Evolutionary conservation across 495 filamentous ascomycete species (phyloP), one percentile per base, ranked within the genome.

Genomic region (Penicillium nucicola): DNA sequence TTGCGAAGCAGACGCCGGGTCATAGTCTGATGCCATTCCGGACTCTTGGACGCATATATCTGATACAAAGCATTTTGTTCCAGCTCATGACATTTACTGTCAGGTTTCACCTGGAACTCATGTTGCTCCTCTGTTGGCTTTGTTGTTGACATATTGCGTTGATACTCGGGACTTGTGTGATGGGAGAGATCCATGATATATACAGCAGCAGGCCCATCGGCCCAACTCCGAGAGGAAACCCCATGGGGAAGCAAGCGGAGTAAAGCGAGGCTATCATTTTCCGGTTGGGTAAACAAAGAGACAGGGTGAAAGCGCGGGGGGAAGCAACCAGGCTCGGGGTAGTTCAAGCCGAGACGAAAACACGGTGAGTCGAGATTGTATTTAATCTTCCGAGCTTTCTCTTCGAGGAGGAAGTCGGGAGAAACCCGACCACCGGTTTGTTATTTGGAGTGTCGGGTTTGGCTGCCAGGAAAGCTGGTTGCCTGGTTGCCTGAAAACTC

Each of bases 1-100:
- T 85, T 88, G 23, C 78, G 70, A 43, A 77, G 68, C 32, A 88
- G 67, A 51, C 45, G 45, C 1, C 53, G 36, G 34, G 61, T 67
- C 63, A 72, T 69, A 20, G 52, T 45, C 30, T 57, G 62, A 52
- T 77, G 66, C 60, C 64, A 67, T 48, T 69, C 64, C 19, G 55
- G 42, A 40, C 56, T 53, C 42, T 69, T 64, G 8, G 64, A 50
- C 5, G 50, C 64, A 44, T 69, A 69, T 4, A 55, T 56, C 37
- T 67, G 64, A 28, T 69, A 69, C 9, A 69, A 47, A 1, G 48
- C 64, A 62, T 69, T 60, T 35, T 65, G 61, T 15, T 61, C 56
- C 0, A 52, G 18, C 9, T 36, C 35, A 9, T 31, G n/a, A 10
- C 23, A 38, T 44, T 63, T 66, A 7, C 44, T 36, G 11, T 23